These are phyloP conservation scores for Rubia yunnanensis DNA, from an alignment of 257 asterid species.

Conservation along the genomic window DNA sequence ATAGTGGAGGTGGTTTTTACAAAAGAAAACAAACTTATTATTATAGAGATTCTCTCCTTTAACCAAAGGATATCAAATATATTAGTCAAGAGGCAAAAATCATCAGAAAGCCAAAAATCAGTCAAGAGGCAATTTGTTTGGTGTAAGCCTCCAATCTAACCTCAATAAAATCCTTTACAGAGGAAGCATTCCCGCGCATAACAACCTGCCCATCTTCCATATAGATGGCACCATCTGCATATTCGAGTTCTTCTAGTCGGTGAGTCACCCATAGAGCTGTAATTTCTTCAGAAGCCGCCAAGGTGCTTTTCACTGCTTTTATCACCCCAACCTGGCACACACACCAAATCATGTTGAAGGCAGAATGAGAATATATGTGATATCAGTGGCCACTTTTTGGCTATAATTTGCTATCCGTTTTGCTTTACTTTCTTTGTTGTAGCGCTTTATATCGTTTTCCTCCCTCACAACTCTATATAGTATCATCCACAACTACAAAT, in stretches of 20 bases:
- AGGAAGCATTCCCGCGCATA: slow-evolving; percentile 51
- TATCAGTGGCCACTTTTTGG: not conserved
- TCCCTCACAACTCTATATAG: not conserved
- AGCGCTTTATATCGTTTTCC: not conserved
- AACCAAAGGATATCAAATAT: not conserved
- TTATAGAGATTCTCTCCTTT: too few species aligned
- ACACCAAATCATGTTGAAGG: not conserved
- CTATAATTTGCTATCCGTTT: not conserved
- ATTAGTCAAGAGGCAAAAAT: too few species aligned
- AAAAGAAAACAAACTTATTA: too few species aligned
- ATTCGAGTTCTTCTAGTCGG: slow-evolving; percentile 80
- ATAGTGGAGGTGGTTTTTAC: not conserved
- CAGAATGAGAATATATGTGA: not conserved
- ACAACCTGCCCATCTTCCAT: slow-evolving; percentile 83
- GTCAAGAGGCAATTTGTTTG: slow-evolving; percentile 30
- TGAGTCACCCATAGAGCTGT: slow-evolving; percentile 96
- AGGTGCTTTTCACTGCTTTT: slow-evolving; percentile 61
- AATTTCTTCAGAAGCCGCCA: slow-evolving; percentile 48
- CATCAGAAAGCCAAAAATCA: not conserved
- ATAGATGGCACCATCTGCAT: slow-evolving; percentile 86
- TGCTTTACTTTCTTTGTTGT: not conserved
- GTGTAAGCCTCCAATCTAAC: slow-evolving; percentile 44
- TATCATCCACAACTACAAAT: not conserved
- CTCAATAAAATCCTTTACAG: slow-evolving; percentile 45
- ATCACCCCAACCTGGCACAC: slow-evolving; percentile 64